A percentile compares a stretch with the other conserved stretches of the same genome.
Evolutionary conservation across 2,329 filamentous ascomycete genomes (phyloP).

Genomic region (Talaromyces funiculosus): DNA sequence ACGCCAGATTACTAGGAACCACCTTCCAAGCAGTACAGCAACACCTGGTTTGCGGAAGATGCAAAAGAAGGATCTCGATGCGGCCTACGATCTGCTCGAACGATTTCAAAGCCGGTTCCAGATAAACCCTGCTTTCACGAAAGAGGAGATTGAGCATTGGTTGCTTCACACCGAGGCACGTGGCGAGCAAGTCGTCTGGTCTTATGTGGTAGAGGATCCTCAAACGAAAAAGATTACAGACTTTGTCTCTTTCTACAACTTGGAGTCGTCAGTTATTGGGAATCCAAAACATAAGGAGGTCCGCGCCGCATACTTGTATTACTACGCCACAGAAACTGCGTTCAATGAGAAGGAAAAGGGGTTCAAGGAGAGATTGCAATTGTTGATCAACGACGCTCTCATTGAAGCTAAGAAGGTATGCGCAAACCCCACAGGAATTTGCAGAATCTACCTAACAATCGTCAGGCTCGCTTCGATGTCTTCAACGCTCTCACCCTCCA

Average conservation of each 20-base stretch:
- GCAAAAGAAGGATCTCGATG: slow-evolving; percentile 69
- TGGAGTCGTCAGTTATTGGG: slow-evolving; percentile 88
- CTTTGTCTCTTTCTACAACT: slow-evolving; percentile 93
- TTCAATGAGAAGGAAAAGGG: slow-evolving; percentile 53
- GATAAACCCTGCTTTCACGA: slow-evolving; percentile 73
- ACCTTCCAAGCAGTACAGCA: slow-evolving; percentile 66
- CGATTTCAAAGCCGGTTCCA: slow-evolving; percentile 76
- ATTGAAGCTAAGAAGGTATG: slow-evolving; percentile 73
- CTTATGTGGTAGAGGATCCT: slow-evolving; percentile 77
- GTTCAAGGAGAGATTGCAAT: slow-evolving; percentile 74
- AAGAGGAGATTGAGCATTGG: slow-evolving; percentile 83
- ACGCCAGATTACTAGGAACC: slow-evolving; percentile 80
- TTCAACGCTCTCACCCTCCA: slow-evolving; percentile 92
- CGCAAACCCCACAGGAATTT: not conserved
- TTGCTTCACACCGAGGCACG: slow-evolving; percentile 64
- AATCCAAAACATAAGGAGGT: slow-evolving; percentile 71
- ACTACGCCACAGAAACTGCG: slow-evolving; percentile 82
- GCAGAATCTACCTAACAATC: not conserved
- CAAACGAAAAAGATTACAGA: slow-evolving; percentile 79
- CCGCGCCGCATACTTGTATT: slow-evolving; percentile 91
- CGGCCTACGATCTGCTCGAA: slow-evolving; percentile 67
- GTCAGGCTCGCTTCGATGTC: slow-evolving; percentile 74
- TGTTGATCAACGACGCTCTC: slow-evolving; percentile 75
- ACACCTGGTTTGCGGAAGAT: slow-evolving; percentile 74
- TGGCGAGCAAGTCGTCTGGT: slow-evolving; percentile 82